Evolutionary conservation across 371 early-diverging fungal genomes (phyloP).

Genomic region (Fennellomyces sp.): DNA sequence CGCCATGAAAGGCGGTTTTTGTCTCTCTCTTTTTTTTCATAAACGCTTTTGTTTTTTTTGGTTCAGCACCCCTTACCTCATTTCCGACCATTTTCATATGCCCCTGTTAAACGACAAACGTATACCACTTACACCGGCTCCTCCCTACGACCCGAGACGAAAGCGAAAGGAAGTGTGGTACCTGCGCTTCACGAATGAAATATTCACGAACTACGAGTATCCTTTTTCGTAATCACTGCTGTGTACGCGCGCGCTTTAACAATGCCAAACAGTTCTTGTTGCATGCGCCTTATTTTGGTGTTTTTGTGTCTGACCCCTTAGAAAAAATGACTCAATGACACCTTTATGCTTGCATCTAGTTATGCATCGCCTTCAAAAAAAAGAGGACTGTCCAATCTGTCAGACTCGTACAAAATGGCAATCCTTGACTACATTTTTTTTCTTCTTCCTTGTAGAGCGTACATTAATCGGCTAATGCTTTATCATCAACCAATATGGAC

Average conservation of each 20-base stretch:
- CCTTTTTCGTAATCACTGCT: conserved; percentile 20
- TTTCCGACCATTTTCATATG: conserved; percentile 19
- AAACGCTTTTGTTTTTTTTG: background rate
- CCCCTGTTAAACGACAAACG: conserved; percentile 45
- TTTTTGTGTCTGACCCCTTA: no score
- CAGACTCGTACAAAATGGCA: background rate
- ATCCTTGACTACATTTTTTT: conserved; percentile 4
- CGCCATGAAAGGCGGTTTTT: no score
- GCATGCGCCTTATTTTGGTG: no score
- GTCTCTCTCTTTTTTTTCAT: conserved; percentile 4
- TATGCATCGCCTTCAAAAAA: no score
- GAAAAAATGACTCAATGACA: no score
- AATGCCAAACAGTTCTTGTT: no score
- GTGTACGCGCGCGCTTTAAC: background rate
- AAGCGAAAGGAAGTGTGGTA: conserved; percentile 69
- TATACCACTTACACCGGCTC: conserved; percentile 30
- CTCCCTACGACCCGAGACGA: conserved; percentile 40
- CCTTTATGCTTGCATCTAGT: no score
- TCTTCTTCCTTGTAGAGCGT: conserved; percentile 56
- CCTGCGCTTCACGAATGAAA: conserved; percentile 85
- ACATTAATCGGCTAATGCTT: conserved; percentile 68
- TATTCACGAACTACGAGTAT: conserved; percentile 86
- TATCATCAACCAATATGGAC: conserved; percentile 80
- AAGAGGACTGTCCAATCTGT: no score
- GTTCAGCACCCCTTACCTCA: background rate